Percentiles rank a stretch among this genome's conserved stretches.
Evolutionary conservation across 2,329 filamentous ascomycete species (phyloP).

Genomic region (Xylariaceae sp.): DNA sequence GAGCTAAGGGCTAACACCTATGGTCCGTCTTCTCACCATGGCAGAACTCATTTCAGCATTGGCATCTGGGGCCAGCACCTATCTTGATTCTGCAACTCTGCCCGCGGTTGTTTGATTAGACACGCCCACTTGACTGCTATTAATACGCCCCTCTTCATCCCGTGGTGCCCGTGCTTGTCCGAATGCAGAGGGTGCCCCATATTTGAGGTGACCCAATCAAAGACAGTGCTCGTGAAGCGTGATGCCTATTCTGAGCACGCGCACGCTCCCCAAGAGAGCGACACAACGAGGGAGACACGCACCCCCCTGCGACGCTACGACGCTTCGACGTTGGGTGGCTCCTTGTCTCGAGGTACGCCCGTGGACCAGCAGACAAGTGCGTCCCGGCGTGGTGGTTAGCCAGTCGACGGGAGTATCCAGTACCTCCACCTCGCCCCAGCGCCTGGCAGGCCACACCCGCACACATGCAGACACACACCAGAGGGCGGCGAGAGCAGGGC

Average conservation of each 20-base stretch:
- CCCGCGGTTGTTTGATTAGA: slow-evolving; percentile 1
- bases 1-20: too few species aligned
- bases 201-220: slow-evolving; percentile 11
- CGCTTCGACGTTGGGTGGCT: not conserved
- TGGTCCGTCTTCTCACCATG: too few species aligned
- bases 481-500: too few species aligned
- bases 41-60: too few species aligned
- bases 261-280: not conserved
- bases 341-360: not conserved
- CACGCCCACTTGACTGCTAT: slow-evolving; percentile 8
- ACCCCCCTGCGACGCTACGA: slow-evolving; percentile 1
- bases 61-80: too few species aligned
- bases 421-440: too few species aligned
- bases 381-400: not conserved
- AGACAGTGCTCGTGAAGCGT: slow-evolving; percentile 10
- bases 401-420: too few species aligned
- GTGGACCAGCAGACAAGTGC: not conserved
- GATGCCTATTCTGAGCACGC: slow-evolving; percentile 8
- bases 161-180: not conserved
- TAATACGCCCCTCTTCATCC: slow-evolving; percentile 2
- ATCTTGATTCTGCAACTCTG: too few species aligned
- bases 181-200: not conserved
- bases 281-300: slow-evolving; percentile 3
- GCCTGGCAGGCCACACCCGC: too few species aligned
- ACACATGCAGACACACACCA: too few species aligned